Conservation (phyloP, 768 basidiomycete genomes). For the Epithele typhae region DNA sequence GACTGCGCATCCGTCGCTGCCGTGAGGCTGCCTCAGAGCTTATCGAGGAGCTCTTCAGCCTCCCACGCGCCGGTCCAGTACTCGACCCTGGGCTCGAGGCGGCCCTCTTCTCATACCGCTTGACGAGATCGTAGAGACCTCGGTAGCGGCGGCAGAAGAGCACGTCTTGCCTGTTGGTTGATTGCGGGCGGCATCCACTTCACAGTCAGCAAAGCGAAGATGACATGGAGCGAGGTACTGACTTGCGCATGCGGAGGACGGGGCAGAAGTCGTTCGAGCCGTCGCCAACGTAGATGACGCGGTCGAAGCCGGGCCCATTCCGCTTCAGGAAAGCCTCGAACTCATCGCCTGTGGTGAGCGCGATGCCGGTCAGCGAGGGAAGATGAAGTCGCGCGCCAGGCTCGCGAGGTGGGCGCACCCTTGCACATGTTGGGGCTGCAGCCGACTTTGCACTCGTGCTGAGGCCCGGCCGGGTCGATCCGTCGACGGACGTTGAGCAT, state of each 20-base stretch:
- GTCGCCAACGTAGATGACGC: slow-evolving; percentile 89
- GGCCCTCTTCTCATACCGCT: slow-evolving; percentile 57
- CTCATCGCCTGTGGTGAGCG: slow-evolving; percentile 66
- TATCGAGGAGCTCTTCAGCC: slow-evolving; percentile 75
- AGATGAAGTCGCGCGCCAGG: neutral
- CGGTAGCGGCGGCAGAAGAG: slow-evolving; percentile 76
- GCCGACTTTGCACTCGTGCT: slow-evolving; percentile 81
- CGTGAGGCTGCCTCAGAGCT: slow-evolving; percentile 16
- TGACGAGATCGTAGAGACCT: slow-evolving; percentile 76
- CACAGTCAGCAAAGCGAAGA: neutral
- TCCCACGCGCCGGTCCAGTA: slow-evolving; percentile 98
- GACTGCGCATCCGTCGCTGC: too few species aligned
- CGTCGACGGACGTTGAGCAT: slow-evolving; percentile 73
- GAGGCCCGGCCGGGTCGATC: slow-evolving; percentile 70
- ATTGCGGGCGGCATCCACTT: too few species aligned
- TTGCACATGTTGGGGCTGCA: slow-evolving; percentile 99
- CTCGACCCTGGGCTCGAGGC: slow-evolving; percentile 67
- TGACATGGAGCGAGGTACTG: slow-evolving; percentile 13
- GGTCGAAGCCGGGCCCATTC: slow-evolving; percentile 60
- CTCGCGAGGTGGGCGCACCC: slow-evolving; percentile 42
- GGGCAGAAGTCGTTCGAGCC: slow-evolving; percentile 97
- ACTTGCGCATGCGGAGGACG: slow-evolving; percentile 74
- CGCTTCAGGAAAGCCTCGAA: slow-evolving; percentile 74
- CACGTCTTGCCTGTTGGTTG: slow-evolving; percentile 82
- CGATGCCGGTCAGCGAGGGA: neutral